These are phyloP conservation scores for Zygotorulaspora mrakii DNA, from an alignment of 1,139 yeast genomes.

Conservation along the genomic window DNA sequence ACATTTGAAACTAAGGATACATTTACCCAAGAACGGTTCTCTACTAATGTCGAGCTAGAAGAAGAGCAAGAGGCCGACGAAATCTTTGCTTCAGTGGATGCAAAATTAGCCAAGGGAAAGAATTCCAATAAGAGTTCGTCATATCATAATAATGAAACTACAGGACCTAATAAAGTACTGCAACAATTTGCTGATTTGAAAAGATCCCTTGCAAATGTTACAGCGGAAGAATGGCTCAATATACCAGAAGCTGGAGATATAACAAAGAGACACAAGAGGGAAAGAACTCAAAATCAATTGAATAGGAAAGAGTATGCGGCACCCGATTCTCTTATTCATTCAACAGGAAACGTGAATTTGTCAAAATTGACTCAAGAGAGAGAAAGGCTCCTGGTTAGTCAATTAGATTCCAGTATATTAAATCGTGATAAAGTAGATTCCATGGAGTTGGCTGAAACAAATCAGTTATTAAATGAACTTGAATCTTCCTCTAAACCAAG, in stretches of 20 bases:
- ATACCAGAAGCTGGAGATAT: constrained; percentile 89
- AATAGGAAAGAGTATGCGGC: constrained; percentile 75
- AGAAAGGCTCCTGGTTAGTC: constrained; percentile 36
- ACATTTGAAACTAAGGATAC: constrained; percentile 6
- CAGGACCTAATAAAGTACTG: constrained; percentile 32
- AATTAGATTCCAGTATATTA: constrained; percentile 38
- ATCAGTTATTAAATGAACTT: constrained; percentile 41
- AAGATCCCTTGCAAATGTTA: constrained; percentile 53
- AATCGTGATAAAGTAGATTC: constrained; percentile 21
- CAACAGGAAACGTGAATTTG: constrained; percentile 30
- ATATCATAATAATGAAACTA: constrained; percentile 14
- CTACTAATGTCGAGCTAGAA: constrained; percentile 41
- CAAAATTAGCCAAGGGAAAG: constrained; percentile 44
- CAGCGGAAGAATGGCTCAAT: constrained; percentile 72
- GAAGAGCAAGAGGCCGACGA: constrained; percentile 72
- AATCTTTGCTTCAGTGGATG: constrained; percentile 64
- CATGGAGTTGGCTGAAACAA: constrained; percentile 35
- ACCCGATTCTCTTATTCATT: constrained; percentile 61
- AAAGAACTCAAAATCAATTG: constrained; percentile 58
- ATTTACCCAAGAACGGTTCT: too few species aligned
- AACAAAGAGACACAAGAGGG: constrained; percentile 73
- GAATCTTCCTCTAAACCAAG: constrained; percentile 22
- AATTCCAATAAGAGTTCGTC: constrained; percentile 35
- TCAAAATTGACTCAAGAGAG: constrained; percentile 39
- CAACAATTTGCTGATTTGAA: constrained; percentile 59